These are phyloP conservation scores for Trypanosoma brucei DNA, from an alignment of 208 protist species.

Conservation along the genomic window DNA sequence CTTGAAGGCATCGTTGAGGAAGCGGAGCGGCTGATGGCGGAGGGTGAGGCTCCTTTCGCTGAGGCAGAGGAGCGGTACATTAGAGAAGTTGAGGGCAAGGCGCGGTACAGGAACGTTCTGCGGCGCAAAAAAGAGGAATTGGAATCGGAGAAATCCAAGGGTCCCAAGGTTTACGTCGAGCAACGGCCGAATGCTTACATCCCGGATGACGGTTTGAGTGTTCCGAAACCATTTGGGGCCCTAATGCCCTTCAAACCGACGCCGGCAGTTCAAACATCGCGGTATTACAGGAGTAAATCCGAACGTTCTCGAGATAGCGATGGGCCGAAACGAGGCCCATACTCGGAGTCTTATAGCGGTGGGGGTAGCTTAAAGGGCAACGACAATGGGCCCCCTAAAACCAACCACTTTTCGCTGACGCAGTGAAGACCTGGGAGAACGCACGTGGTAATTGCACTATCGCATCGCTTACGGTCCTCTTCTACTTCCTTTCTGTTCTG, in stretches of 20 bases:
- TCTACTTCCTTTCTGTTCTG: no score
- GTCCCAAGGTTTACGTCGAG: constrained; percentile 55
- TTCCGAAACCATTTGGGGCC: constrained; percentile 83
- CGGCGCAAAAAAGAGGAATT: constrained; percentile 42
- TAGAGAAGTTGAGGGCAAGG: constrained; percentile 50
- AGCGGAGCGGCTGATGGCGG: constrained; percentile 67
- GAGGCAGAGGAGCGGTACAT: constrained; percentile 78
- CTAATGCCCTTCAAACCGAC: constrained; percentile 65
- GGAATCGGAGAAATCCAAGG: constrained; percentile 21
- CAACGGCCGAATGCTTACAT: constrained; percentile 88
- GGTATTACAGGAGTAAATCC: constrained; percentile 16
- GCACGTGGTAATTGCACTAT: no score
- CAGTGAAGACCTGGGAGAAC: no score
- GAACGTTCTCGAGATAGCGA: constrained; percentile 15
- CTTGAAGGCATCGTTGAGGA: constrained; percentile 75
- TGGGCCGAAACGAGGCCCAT: neutral
- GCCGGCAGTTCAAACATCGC: constrained; percentile 14
- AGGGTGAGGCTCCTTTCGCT: constrained; percentile 76
- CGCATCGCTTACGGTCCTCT: no score
- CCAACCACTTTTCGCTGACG: no score
- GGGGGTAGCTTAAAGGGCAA: neutral
- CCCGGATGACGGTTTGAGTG: constrained; percentile 78
- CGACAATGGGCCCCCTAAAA: no score
- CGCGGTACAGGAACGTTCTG: constrained; percentile 53
- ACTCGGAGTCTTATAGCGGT: neutral